phyloP scores from a whole-genome alignment of 2,329 filamentous ascomycete genomes.

The Aspergillus awamori region DNA sequence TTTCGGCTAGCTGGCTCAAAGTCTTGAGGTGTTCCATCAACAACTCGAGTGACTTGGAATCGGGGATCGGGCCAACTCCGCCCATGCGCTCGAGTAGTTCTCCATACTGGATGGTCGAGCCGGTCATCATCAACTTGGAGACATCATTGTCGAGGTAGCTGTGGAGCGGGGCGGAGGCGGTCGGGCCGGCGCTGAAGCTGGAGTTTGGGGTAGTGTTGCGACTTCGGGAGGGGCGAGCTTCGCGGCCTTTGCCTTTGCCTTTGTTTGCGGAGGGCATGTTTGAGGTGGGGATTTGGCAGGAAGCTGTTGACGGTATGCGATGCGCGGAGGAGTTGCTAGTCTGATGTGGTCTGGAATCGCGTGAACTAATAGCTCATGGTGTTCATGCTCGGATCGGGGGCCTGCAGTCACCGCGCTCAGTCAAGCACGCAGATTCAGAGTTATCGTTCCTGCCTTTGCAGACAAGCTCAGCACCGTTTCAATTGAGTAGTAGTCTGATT shows the following conservation, averaged over 20 bases:
- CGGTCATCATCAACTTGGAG: constrained; percentile 49
- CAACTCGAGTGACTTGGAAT: constrained; percentile 51
- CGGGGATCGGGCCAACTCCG: constrained; percentile 51
- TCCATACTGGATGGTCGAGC: constrained; percentile 56
- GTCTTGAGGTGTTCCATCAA: constrained; percentile 58
- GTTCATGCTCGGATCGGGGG: constrained; percentile 3
- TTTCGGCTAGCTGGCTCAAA: constrained; percentile 60
- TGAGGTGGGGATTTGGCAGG: not conserved
- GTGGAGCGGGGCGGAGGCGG: constrained; percentile 40
- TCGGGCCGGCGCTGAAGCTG: constrained; percentile 50
- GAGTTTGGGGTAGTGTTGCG: constrained; percentile 67
- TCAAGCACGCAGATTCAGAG: not conserved
- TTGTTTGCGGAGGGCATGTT: constrained; percentile 51
- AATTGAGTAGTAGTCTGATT: not conserved
- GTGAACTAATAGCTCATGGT: constrained; percentile 14
- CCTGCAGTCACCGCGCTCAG: not conserved
- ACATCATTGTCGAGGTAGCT: constrained; percentile 60
- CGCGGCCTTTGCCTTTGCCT: constrained; percentile 57
- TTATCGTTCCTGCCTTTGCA: not conserved
- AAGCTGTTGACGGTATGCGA: not conserved
- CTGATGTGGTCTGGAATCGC: not conserved
- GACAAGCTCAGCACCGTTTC: not conserved
- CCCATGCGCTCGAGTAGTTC: constrained; percentile 60
- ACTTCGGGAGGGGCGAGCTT: constrained; percentile 58
- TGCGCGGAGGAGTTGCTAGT: not conserved